Evolutionary conservation across 176 grass and related monocot genomes (phyloP), one percentile per base, ranked within the genome.

Genomic region (Musa schizocarpa): DNA sequence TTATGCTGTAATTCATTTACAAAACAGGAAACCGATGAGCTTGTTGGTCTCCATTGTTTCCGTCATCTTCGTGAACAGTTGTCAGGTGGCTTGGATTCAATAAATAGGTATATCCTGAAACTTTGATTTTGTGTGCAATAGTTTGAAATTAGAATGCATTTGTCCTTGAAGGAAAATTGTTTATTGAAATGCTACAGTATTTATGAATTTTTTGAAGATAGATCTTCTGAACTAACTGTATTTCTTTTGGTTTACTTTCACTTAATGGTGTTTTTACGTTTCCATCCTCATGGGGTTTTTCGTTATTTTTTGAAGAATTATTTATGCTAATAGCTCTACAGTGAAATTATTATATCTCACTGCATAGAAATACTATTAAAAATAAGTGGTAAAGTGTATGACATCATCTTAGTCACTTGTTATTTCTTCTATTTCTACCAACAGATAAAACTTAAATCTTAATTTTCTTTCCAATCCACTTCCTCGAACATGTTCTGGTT

Each of bases 1-100:
- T 19, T 1, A 69, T 69, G 34, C 11, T 14, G 14, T 19, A 61
- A 61, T 20, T 65, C 4, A 50, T 50, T 48, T 63, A 14, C 85
- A 55, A 67, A 82, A 65, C 88, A 99, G 95, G 95, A 99, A 57
- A 94, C 95, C 65, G 91, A 99, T 68, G 95, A 92, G 70, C 90
- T 99, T 78, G 76, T 86, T 69, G 95, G 95, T 66, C 95, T 99
- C 69, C 89, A 99, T 80, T 99, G 95, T 81, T 99, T 99, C 81
- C 88, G 91, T 19, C 81, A 99, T 86, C 86, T 99, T 71, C 88
- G 95, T n/a, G 95, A 99, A 76, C 95, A 89, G 62, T 80, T 99
- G 78, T 82, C 86, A 73, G 76, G 86, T 69, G 87, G 90, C 71
- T 77, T 99, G 72, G 95, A 90, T 89, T 91, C 91, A 77, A 86